Conservation (phyloP, 495 filamentous ascomycete genomes). For the Neurospora hispaniola region DNA sequence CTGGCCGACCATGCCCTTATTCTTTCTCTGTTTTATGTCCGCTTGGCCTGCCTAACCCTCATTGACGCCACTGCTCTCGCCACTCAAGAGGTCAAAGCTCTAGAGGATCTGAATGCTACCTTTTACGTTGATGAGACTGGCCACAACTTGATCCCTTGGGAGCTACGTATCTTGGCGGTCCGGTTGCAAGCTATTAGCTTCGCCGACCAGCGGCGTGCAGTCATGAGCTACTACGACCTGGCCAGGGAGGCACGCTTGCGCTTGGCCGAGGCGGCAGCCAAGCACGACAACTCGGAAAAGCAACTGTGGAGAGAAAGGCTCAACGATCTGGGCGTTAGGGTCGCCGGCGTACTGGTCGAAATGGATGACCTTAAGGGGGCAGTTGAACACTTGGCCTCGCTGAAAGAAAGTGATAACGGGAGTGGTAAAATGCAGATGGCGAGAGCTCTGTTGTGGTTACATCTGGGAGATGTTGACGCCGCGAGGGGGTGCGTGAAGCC, state of each 20-base stretch:
- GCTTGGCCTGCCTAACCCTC: conserved; percentile 73
- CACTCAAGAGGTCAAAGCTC: conserved; percentile 71
- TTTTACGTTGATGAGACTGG: conserved; percentile 48
- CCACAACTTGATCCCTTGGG: conserved; percentile 71
- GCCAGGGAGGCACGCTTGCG: conserved; percentile 60
- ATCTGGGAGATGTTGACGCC: conserved; percentile 63
- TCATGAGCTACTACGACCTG: conserved; percentile 82
- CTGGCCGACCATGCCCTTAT: conserved; percentile 51
- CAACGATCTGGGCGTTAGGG: conserved; percentile 62
- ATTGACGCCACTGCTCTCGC: conserved; percentile 58
- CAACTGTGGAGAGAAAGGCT: conserved; percentile 59
- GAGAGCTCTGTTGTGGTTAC: conserved; percentile 58
- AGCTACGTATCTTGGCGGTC: conserved; percentile 68
- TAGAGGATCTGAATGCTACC: conserved; percentile 66
- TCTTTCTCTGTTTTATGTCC: conserved; percentile 69
- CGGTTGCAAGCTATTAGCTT: conserved; percentile 77
- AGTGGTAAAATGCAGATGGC: conserved; percentile 26
- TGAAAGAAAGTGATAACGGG: conserved; percentile 21
- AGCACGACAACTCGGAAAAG: conserved; percentile 34
- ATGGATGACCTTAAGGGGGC: conserved; percentile 83
- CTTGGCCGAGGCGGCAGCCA: conserved; percentile 25
- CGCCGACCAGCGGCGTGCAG: conserved; percentile 69
- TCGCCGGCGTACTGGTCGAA: conserved; percentile 73
- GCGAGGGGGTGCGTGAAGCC: conserved; percentile 43
- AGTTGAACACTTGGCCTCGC: conserved; percentile 47